A percentile compares a stretch with the other conserved stretches of the same genome.
Conservation (phyloP, 108 stramenopile genomes). For the Fragilaria radians region DNA sequence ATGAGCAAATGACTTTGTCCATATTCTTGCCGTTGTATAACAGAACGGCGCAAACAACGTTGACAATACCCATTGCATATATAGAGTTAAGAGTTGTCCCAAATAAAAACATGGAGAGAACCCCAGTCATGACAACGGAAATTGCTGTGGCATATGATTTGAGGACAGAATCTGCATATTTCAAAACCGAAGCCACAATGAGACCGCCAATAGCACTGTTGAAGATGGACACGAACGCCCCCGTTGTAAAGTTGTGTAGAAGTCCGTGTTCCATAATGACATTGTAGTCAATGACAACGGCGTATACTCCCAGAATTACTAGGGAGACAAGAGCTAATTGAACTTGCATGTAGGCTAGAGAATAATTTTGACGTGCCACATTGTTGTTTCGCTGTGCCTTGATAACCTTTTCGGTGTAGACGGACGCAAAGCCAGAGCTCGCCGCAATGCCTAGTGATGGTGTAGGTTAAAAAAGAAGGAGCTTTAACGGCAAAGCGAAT, state of each 20-base stretch:
- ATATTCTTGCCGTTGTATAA: slow-evolving; percentile 46
- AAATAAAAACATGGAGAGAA: slow-evolving; percentile 55
- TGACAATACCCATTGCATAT: slow-evolving; percentile 44
- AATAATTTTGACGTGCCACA: slow-evolving; percentile 15
- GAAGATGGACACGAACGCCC: slow-evolving; percentile 23
- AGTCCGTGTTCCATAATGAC: slow-evolving; percentile 28
- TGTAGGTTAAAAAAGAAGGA: background rate
- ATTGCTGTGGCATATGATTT: slow-evolving; percentile 94
- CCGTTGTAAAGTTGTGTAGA: slow-evolving; percentile 35
- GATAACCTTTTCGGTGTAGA: slow-evolving; percentile 95
- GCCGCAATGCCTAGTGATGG: slow-evolving; percentile 45
- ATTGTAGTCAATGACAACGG: slow-evolving; percentile 28
- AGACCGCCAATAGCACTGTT: slow-evolving; percentile 50
- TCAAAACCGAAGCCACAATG: slow-evolving; percentile 65
- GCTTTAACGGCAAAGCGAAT: background rate
- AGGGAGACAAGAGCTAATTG: slow-evolving; percentile 57
- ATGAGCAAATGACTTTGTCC: slow-evolving; percentile 21
- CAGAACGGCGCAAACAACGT: slow-evolving; percentile 36
- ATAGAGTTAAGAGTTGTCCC: slow-evolving; percentile 29
- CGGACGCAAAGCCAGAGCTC: slow-evolving; percentile 92
- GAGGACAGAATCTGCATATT: slow-evolving; percentile 88
- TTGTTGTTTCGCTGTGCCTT: slow-evolving; percentile 48
- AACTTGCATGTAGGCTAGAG: slow-evolving; percentile 46
- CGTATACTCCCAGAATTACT: slow-evolving; percentile 57
- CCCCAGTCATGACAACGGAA: slow-evolving; percentile 79